phyloP scores from a whole-genome alignment of 1,284 basidiomycete genomes.

The Rhodotorula sp. region DNA sequence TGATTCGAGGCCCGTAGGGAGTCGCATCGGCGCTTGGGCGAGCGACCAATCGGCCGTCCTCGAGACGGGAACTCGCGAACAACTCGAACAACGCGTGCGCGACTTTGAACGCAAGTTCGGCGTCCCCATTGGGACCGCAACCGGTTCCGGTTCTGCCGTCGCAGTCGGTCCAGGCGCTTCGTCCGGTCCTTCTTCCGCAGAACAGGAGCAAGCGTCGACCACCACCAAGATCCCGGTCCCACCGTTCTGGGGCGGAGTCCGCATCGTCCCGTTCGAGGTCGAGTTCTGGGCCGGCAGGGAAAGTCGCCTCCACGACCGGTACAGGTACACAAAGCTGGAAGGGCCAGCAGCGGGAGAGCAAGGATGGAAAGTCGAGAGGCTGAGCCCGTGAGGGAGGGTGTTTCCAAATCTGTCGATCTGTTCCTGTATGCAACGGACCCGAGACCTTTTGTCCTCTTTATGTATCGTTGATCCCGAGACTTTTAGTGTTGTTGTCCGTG shows the following conservation, averaged over 20 bases:
- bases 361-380: slow-evolving; percentile 69
- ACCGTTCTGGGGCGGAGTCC: slow-evolving; percentile 94
- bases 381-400: slow-evolving; percentile 73
- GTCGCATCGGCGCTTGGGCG: slow-evolving; percentile 86
- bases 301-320: slow-evolving; percentile 71
- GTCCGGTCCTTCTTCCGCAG: not conserved
- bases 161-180: slow-evolving; percentile 40
- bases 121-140: slow-evolving; percentile 49
- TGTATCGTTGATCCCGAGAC: no score
- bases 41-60: slow-evolving; percentile 80
- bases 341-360: slow-evolving; percentile 53
- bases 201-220: no score
- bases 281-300: slow-evolving; percentile 94
- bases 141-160: slow-evolving; percentile 18
- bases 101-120: slow-evolving; percentile 63
- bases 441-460: no score
- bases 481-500: no score
- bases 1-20: slow-evolving; percentile 75
- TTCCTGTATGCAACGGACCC: no score
- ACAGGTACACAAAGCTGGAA: slow-evolving; percentile 67
- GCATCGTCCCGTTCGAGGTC: slow-evolving; percentile 80
- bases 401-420: no score
- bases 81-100: slow-evolving; percentile 62
- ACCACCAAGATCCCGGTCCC: slow-evolving; percentile 66
- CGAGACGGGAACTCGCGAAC: slow-evolving; percentile 59